Percentiles rank a stretch among this genome's conserved stretches.
These are phyloP conservation scores for Oryza brachyantha DNA, from an alignment of 176 grass and related monocot genomes.

Conservation along the genomic window DNA sequence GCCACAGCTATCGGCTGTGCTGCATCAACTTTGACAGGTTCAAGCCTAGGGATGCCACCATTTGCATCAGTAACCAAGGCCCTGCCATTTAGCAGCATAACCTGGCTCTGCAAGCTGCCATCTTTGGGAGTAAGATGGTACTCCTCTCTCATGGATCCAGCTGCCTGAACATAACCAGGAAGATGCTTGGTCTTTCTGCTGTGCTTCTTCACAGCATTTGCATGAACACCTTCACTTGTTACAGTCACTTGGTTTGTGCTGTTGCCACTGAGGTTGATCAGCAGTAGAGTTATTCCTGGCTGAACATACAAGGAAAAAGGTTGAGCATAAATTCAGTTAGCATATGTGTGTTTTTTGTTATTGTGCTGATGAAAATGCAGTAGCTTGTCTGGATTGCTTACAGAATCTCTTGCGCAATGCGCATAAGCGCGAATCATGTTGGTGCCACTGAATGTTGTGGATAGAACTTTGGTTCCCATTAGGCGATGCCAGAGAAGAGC, in stretches of 20 bases:
- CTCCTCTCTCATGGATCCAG: constrained; percentile 45
- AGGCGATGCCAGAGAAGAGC: constrained; percentile 87
- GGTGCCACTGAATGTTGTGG: constrained; percentile 44
- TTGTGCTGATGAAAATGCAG: background rate
- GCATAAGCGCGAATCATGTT: constrained; percentile 61
- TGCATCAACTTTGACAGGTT: constrained; percentile 28
- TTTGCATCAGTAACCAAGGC: constrained; percentile 43
- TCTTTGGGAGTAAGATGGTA: constrained; percentile 58
- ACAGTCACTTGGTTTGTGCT: constrained; percentile 40
- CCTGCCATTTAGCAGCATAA: constrained; percentile 64
- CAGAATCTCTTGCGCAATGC: constrained; percentile 64
- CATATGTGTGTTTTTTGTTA: background rate
- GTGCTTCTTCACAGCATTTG: background rate
- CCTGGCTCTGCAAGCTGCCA: constrained; percentile 64
- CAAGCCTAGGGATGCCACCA: constrained; percentile 49
- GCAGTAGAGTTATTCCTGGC: constrained; percentile 72
- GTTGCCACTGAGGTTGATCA: constrained; percentile 82
- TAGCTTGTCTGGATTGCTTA: constrained; percentile 24
- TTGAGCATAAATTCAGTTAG: background rate
- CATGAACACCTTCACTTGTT: background rate
- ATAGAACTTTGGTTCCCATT: constrained; percentile 69
- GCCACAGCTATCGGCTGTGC: constrained; percentile 38
- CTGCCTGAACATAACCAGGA: background rate
- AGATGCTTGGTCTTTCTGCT: constrained; percentile 2
- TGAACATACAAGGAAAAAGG: constrained; percentile 21